Conservation (phyloP, 2,329 filamentous ascomycete species). For the Pseudogymnoascus verrucosus region DNA sequence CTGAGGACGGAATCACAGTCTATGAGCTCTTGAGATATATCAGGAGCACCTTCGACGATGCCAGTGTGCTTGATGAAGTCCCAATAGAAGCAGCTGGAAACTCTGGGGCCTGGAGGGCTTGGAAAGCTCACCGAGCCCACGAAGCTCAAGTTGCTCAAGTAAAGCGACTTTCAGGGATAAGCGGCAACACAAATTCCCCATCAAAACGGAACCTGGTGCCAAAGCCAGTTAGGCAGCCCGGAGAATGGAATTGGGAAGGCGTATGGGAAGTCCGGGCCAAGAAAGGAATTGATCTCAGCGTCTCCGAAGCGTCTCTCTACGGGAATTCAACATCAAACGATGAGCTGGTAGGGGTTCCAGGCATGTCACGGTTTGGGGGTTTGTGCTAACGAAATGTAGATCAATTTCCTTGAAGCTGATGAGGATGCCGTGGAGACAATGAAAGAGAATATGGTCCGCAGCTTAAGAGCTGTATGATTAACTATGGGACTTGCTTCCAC, state of each 20-base stretch:
- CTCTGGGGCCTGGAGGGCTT: constrained; percentile 88
- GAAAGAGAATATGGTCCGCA: constrained; percentile 48
- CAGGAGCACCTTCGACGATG: constrained; percentile 71
- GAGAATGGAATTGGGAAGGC: constrained; percentile 96
- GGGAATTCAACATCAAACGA: constrained; percentile 54
- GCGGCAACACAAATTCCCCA: not conserved
- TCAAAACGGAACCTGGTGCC: constrained; percentile 6
- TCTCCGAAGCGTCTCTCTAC: constrained; percentile 73
- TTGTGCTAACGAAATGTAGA: constrained; percentile 34
- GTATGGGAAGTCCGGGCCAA: constrained; percentile 89
- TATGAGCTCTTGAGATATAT: constrained; percentile 73
- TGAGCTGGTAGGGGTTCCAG: constrained; percentile 58
- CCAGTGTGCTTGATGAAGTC: constrained; percentile 66
- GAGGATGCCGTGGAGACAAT: constrained; percentile 49
- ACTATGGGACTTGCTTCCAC: not conserved
- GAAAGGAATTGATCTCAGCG: constrained; percentile 66
- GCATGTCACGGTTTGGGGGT: not conserved
- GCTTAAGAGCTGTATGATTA: constrained; percentile 31
- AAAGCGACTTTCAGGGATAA: not conserved
- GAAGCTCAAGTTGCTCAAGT: constrained; percentile 20
- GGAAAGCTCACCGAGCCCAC: constrained; percentile 62
- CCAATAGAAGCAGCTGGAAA: constrained; percentile 80
- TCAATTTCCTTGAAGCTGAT: constrained; percentile 59
- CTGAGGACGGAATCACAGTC: constrained; percentile 35
- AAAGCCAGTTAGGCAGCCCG: constrained; percentile 45